Evolutionary conservation across 2,329 filamentous ascomycete genomes (phyloP).

Genomic region (Tolypocladium ovalisporum): DNA sequence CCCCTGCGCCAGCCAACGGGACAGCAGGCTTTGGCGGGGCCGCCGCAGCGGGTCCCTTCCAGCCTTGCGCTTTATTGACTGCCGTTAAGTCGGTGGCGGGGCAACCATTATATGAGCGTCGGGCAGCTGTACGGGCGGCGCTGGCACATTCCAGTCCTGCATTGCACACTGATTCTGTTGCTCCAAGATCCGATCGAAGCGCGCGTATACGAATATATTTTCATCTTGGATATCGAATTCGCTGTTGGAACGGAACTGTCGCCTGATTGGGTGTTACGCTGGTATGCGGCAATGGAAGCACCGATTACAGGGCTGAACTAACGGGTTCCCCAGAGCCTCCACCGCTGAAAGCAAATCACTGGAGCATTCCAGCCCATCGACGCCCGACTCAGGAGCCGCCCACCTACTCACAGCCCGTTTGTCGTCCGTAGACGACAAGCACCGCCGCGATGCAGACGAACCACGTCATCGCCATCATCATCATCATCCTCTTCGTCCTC

Average conservation of each 20-base stretch:
- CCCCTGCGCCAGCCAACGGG: not conserved
- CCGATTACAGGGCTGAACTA: not conserved
- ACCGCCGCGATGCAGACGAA: slow-evolving; percentile 49
- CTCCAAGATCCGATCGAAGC: not conserved
- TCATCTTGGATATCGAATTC: not conserved
- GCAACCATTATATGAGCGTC: slow-evolving; percentile 30
- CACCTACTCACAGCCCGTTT: slow-evolving; percentile 3
- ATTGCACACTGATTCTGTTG: not conserved
- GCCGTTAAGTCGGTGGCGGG: slow-evolving; percentile 31
- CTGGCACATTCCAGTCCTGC: slow-evolving; percentile 6
- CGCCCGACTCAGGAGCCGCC: not conserved
- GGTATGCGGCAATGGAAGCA: not conserved
- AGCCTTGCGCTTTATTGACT: slow-evolving; percentile 22
- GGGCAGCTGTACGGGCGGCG: slow-evolving; percentile 1
- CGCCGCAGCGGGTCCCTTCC: slow-evolving; percentile 7
- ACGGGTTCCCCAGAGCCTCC: not conserved
- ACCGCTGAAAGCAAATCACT: not conserved
- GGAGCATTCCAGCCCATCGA: not conserved
- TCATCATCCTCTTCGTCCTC: slow-evolving; percentile 55
- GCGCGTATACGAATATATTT: not conserved
- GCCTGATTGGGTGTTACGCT: not conserved
- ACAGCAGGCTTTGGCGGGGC: not conserved
- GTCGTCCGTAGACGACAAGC: not conserved
- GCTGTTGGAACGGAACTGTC: not conserved
- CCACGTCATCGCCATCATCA: slow-evolving; percentile 57